Base-by-base conservation (phyloP, 2,329 filamentous ascomycete species). In the Penicillium freii region DNA sequence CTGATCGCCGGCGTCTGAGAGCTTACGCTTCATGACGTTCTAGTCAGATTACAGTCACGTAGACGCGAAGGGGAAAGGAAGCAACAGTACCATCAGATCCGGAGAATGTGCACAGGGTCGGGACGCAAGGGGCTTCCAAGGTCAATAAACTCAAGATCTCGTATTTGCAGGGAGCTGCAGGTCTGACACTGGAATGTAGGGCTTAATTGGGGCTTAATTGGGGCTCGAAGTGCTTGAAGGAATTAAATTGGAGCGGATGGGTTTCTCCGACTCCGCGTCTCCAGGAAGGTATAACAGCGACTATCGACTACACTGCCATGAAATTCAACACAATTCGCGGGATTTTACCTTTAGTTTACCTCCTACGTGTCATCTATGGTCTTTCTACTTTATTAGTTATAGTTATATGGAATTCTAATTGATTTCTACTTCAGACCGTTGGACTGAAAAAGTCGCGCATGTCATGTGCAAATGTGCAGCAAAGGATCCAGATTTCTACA, bases 1-100 rank as follows among this genome's bases (percentile, higher is more conserved):
- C 46, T 70, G 66, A 34, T 71, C 68, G 51, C 65, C 65, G 52
- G 71, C 68, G 61, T 74, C 70, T 61, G 73, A 69, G 61, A 73
- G 73, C 64, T 76, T 77, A 58, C 75, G 75, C 70, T 78, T 78
- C 75, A 77, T 77, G 49, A 49, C 57, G 51, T 46, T 46, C 52
- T 40, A 63, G 59, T 66, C 58, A 63, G 64, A 54, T 50, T 31
- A 47, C 42, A 49, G 39, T 44, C 33, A 60, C 53, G 51, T 51
- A 60, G 42, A 62, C 51, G 60, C 56, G 51, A 62, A 59, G 57
- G 56, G 60, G 39, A 64, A 69, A 62, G 61, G 57, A 62, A 60
- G 52, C 56, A 66, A 65, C 62, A 64, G 54, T 72, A 73, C 71
- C 71, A 73, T 73, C 51, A 63, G 65, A 67, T 67, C 62, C 65